phyloP scores from a whole-genome alignment of 2,329 filamentous ascomycete species.

The Cladosporium sp. region DNA sequence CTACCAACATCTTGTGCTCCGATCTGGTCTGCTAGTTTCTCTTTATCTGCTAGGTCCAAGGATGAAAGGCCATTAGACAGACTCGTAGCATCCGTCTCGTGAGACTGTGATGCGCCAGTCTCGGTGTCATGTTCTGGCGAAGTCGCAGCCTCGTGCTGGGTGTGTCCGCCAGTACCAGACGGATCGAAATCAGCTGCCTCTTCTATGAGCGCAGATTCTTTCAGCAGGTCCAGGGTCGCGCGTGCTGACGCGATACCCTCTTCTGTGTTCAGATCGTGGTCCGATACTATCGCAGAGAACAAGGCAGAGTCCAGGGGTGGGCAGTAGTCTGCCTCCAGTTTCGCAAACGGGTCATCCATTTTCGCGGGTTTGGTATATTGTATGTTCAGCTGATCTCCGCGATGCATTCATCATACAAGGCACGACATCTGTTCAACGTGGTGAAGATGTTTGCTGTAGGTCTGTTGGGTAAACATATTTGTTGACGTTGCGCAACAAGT shows the following conservation, averaged over 20 bases:
- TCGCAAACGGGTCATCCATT: slow-evolving; percentile 24
- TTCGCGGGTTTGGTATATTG: slow-evolving; percentile 11
- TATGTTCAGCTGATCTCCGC: background rate
- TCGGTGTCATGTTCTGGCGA: slow-evolving; percentile 23
- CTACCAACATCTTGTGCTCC: slow-evolving; percentile 2
- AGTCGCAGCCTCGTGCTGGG: slow-evolving; percentile 20
- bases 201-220: slow-evolving; percentile 59
- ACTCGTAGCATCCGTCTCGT: slow-evolving; percentile 47
- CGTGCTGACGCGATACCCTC: slow-evolving; percentile 53
- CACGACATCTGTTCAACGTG: background rate
- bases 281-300: slow-evolving; percentile 69
- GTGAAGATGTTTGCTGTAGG: background rate
- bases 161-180: slow-evolving; percentile 59
- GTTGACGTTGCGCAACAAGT: background rate
- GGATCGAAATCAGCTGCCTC: slow-evolving; percentile 75
- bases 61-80: slow-evolving; percentile 45
- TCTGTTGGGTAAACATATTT: background rate
- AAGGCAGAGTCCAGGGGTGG: slow-evolving; percentile 72
- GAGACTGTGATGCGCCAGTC: slow-evolving; percentile 39
- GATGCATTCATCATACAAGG: background rate
- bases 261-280: slow-evolving; percentile 61
- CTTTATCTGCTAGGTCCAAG: slow-evolving; percentile 21
- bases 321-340: slow-evolving; percentile 62
- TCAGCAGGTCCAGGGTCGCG: slow-evolving; percentile 61
- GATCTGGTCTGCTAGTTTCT: background rate